Evolutionary conservation across 129 eudicot genomes (phyloP).

Genomic region (Flaveria brownii): DNA sequence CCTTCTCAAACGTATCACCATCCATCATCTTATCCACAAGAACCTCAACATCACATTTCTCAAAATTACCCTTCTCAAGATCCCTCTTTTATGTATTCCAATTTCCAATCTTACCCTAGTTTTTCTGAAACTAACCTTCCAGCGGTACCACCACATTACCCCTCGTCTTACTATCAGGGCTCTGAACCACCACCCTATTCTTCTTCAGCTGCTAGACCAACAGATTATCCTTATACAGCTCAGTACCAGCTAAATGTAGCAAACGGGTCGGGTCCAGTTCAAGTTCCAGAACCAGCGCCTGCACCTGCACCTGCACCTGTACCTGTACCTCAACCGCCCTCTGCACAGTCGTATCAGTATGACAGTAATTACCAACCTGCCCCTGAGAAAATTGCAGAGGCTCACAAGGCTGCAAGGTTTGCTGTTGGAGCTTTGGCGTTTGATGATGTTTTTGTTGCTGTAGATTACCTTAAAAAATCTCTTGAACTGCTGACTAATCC

Average conservation of each 20-base stretch:
- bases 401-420: constrained; percentile 95
- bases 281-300: constrained; percentile 26
- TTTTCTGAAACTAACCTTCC: constrained; percentile 77
- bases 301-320: constrained; percentile 2
- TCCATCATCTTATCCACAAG: constrained; percentile 54
- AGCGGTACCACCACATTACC: constrained; percentile 61
- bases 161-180: constrained; percentile 70
- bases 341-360: constrained; percentile 56
- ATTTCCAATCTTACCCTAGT: constrained; percentile 88
- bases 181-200: constrained; percentile 35
- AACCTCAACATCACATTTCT: constrained; percentile 51
- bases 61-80: constrained; percentile 61
- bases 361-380: constrained; percentile 88
- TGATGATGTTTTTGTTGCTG: constrained; percentile 81
- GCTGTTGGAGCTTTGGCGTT: constrained; percentile 96
- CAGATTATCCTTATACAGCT: constrained; percentile 44
- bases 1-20: constrained; percentile 52
- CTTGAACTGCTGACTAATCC: constrained; percentile 86
- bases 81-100: constrained; percentile 49
- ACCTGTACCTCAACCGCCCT: constrained; percentile 25
- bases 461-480: constrained; percentile 77
- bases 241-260: constrained; percentile 44
- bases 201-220: constrained; percentile 13
- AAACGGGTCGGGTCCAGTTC: constrained; percentile 48
- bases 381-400: constrained; percentile 89